A percentile compares a stretch with the other conserved stretches of the same genome.
These are phyloP conservation scores for Cladosporium sp. DNA, from an alignment of 2,329 filamentous ascomycete species.

Conservation along the genomic window DNA sequence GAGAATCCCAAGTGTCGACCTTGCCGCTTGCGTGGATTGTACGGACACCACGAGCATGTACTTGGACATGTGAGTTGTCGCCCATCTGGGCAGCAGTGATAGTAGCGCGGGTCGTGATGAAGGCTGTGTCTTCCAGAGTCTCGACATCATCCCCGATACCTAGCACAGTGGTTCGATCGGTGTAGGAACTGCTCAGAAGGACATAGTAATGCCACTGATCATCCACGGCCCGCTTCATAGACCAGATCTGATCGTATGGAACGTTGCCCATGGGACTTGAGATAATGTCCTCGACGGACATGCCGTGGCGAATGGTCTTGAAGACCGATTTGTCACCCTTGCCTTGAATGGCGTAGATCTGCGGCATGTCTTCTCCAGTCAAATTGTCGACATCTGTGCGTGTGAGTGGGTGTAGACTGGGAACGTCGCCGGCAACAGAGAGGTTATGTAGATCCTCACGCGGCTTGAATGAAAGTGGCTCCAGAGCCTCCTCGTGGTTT, in stretches of 20 bases:
- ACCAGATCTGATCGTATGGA: constrained; percentile 68
- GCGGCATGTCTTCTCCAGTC: constrained; percentile 88
- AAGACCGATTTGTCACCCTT: constrained; percentile 87
- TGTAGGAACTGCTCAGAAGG: constrained; percentile 61
- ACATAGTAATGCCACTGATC: constrained; percentile 94
- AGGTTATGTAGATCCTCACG: constrained; percentile 76
- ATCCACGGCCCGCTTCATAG: constrained; percentile 76
- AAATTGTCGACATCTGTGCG: constrained; percentile 91
- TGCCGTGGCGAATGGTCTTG: constrained; percentile 85
- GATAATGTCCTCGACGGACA: constrained; percentile 76
- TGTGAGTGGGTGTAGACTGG: constrained; percentile 83
- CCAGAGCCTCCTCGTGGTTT: constrained; percentile 70
- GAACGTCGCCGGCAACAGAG: constrained; percentile 52
- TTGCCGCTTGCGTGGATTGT: constrained; percentile 77
- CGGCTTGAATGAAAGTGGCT: constrained; percentile 82
- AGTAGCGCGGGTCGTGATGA: constrained; percentile 84
- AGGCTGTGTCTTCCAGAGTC: constrained; percentile 90
- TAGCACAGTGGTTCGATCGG: constrained; percentile 72
- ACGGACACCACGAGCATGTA: constrained; percentile 93
- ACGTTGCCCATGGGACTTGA: constrained; percentile 32
- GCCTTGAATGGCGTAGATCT: constrained; percentile 92
- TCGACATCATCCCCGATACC: constrained; percentile 97
- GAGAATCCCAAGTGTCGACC: constrained; percentile 90
- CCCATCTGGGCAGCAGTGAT: constrained; percentile 92
- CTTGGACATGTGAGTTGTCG: constrained; percentile 87